Base-by-base conservation (phyloP, 169 alveolate genomes). In the Plasmodium reichenowi region DNA sequence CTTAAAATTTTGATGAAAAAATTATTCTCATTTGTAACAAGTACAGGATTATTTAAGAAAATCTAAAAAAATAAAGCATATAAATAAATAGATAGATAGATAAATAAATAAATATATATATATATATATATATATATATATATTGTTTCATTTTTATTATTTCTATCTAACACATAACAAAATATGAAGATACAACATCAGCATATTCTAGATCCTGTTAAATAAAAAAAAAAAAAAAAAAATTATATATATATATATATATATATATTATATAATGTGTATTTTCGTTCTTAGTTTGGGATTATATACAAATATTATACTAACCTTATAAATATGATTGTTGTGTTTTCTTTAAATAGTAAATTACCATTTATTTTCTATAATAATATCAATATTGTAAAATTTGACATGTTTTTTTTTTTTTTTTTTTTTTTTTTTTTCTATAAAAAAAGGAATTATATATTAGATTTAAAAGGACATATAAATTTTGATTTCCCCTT, bases 101-200 rank as follows among this genome's bases (percentile, higher is more conserved):
- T 60, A 52, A 52, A 52, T 52, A 6, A 13, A 13, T 52, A 52
- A 13, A n/a, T n/a, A n/a, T n/a, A n/a, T 52, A 52, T 52, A 52
- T 1, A 50, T 50, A 10, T 72, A 24, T 24, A 32, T 72, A 4
- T 24, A 24, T 72, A 24, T 72, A 10, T 50, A 8, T 59, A 2
- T 59, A 6, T 26, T 15, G 0, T 15, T 13, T 17, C 6, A 17
- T 38, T 75, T 45, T 62, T 63, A 13, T 63, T 47, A 66, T 64
- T 71, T 67, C 85, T 83, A 83, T 68, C 91, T 72, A 54, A 83
- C 91, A 83, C 85, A 83, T 68, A 83, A 83, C 68, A 67, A 83
- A 83, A 83, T 83, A 20, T 68, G 74, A 72, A 43, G 63, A 72
- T 83, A 50, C 74, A 63, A 63, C 85, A 13, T 83, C 71, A 83